Percentiles rank a stretch among this genome's conserved stretches.
phyloP scores from a whole-genome alignment of 345 rosid genomes.

The Conringia planisiliqua region DNA sequence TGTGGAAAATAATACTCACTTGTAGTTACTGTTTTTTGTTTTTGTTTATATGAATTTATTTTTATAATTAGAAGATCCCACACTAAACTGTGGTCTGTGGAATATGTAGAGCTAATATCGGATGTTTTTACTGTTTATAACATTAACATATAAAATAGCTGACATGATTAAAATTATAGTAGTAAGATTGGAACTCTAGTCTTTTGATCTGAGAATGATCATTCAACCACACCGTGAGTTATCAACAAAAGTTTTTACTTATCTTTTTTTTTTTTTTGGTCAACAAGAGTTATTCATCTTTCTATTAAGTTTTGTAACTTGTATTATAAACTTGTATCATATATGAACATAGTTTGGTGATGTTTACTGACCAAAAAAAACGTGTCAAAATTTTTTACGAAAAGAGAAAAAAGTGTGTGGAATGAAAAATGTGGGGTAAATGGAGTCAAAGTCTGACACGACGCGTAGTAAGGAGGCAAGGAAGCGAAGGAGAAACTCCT shows the following conservation, averaged over 20 bases:
- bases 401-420: neutral
- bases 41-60: neutral
- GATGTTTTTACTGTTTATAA: neutral
- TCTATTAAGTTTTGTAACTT: neutral
- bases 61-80: too few relatives aligned
- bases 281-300: neutral
- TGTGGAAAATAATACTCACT: neutral
- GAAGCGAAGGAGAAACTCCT: slow-evolving; percentile 11
- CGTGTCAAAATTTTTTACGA: neutral
- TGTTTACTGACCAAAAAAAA: neutral
- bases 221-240: neutral
- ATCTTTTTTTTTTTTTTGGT: neutral
- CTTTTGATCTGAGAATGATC: neutral
- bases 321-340: neutral
- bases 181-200: neutral
- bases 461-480: slow-evolving; percentile 11
- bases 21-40: neutral
- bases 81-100: too few relatives aligned
- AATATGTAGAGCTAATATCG: too few relatives aligned
- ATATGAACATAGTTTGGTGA: neutral
- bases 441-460: slow-evolving; percentile 16
- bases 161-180: neutral
- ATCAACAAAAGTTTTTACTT: neutral
- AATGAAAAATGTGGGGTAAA: slow-evolving; percentile 11
- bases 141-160: neutral